A percentile compares a stretch with the other conserved stretches of the same genome.
Evolutionary conservation across 257 asterid genomes (phyloP).

Genomic region (Eustoma russellianum): DNA sequence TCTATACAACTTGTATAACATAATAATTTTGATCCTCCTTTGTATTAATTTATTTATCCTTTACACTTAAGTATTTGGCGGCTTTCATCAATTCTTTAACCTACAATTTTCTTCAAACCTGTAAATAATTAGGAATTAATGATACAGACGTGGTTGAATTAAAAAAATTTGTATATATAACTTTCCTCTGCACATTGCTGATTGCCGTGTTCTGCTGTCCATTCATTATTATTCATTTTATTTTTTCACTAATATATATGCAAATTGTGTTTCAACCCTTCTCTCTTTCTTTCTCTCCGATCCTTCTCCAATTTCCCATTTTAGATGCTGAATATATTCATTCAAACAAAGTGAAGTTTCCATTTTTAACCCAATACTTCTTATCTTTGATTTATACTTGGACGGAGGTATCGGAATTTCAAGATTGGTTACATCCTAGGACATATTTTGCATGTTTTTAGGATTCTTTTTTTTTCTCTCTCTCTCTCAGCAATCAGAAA

Average conservation of each 20-base stretch:
- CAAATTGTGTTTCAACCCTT: neutral
- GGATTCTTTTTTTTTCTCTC: neutral
- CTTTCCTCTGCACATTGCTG: neutral
- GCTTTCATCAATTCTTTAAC: neutral
- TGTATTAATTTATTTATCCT: neutral
- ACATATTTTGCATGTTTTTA: constrained; percentile 1
- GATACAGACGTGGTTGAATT: neutral
- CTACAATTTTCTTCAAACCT: neutral
- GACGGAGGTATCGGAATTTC: constrained; percentile 1
- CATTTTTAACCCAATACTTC: neutral
- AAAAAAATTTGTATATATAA: constrained; percentile 8
- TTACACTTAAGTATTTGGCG: constrained; percentile 20
- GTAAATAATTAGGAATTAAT: no score
- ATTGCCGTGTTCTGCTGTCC: constrained; percentile 35
- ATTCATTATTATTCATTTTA: constrained; percentile 16
- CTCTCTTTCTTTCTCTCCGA: constrained; percentile 13
- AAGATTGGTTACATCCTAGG: constrained; percentile 2
- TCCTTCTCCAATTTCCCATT: constrained; percentile 30
- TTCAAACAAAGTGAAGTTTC: no score
- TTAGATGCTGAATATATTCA: neutral
- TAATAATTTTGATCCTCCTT: no score
- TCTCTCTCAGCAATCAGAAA: neutral
- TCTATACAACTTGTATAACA: no score
- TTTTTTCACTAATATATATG: constrained; percentile 5
- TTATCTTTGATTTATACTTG: neutral